Conservation (phyloP, 2,329 filamentous ascomycete genomes). For the Trichocomaceae sp. region DNA sequence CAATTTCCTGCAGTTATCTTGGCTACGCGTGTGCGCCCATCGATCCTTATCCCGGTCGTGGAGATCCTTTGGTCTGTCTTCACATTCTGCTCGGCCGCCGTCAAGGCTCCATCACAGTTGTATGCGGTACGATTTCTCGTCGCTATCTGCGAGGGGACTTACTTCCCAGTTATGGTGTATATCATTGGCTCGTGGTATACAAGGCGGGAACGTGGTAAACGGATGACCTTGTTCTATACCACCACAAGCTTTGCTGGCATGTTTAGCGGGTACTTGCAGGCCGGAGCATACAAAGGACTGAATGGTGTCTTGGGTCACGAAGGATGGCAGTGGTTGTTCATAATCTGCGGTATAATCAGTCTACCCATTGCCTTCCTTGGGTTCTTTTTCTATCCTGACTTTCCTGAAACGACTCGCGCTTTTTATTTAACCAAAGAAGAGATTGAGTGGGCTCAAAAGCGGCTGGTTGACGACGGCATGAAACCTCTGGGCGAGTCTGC, state of each 20-base stretch:
- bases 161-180: constrained; percentile 18
- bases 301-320: constrained; percentile 22
- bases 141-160: constrained; percentile 17
- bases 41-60: constrained; percentile 33
- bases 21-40: constrained; percentile 31
- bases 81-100: constrained; percentile 37
- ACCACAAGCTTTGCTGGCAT: constrained; percentile 29
- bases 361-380: constrained; percentile 3
- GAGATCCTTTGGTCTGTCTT: constrained; percentile 34
- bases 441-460: constrained; percentile 15
- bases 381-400: constrained; percentile 6
- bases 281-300: constrained; percentile 26
- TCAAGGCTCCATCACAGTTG: constrained; percentile 18
- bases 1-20: constrained; percentile 37
- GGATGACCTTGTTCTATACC: constrained; percentile 28
- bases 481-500: constrained; percentile 28
- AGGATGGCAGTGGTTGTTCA: constrained; percentile 34
- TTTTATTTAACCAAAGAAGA: constrained; percentile 3
- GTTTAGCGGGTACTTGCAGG: constrained; percentile 33
- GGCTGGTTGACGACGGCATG: constrained; percentile 31
- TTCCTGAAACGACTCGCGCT: constrained; percentile 1
- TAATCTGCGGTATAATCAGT: constrained; percentile 14
- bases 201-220: constrained; percentile 32
- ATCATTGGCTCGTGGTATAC: constrained; percentile 42
- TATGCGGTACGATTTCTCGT: constrained; percentile 18